Evolutionary conservation across 371 early-diverging fungal genomes (phyloP).

Genomic region (Smittium mucronatum): DNA sequence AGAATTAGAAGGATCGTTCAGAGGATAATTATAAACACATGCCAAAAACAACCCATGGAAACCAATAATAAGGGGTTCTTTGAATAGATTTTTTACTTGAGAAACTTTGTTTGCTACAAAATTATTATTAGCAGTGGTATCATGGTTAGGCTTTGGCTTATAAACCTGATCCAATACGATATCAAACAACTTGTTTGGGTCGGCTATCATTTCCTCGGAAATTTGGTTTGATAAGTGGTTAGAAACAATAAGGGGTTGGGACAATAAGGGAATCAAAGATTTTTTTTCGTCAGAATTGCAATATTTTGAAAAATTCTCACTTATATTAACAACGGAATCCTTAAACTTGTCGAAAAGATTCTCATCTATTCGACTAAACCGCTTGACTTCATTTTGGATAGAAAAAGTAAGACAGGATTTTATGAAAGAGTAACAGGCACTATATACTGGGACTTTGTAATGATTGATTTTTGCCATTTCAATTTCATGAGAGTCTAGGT

Average conservation of each 20-base stretch:
- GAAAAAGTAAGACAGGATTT: not conserved
- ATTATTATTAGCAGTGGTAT: not conserved
- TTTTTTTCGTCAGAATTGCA: not conserved
- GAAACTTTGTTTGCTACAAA: not conserved
- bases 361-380: not conserved
- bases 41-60: not conserved
- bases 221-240: not conserved
- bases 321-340: not conserved
- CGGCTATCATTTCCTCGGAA: not conserved
- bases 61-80: not conserved
- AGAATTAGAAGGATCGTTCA: not conserved
- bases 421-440: not conserved
- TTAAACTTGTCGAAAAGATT: not conserved
- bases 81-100: not conserved
- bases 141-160: not conserved
- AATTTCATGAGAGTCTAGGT: not conserved
- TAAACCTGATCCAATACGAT: too few species aligned
- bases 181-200: not conserved
- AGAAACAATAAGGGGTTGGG: not conserved
- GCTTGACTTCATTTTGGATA: constrained; percentile 1
- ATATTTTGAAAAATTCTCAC: not conserved
- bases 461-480: not conserved
- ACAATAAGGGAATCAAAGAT: not conserved
- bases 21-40: not conserved
- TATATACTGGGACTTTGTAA: not conserved